Percentiles rank a stretch among this genome's conserved stretches.
Conservation (phyloP, 306 rosid species). For the Morella rubra region DNA sequence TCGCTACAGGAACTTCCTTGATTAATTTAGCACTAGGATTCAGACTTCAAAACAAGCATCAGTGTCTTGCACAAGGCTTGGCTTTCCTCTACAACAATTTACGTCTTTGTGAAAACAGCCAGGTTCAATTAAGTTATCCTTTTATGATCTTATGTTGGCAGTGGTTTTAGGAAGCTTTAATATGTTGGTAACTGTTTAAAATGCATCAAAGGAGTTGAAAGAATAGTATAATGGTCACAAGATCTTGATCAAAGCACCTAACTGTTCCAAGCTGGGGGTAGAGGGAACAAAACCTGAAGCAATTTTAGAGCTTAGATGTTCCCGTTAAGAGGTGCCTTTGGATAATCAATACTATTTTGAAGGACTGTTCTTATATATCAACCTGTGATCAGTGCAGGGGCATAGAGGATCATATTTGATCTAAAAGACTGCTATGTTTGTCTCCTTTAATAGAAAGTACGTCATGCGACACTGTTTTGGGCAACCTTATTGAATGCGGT, state of each 20-base stretch:
- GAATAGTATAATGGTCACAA: background rate
- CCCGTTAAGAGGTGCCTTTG: background rate
- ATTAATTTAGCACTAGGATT: slow-evolving; percentile 82
- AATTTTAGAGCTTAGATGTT: background rate
- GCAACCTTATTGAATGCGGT: no score
- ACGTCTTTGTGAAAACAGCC: slow-evolving; percentile 66
- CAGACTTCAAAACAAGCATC: slow-evolving; percentile 90
- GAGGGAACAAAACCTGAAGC: background rate
- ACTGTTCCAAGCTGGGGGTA: background rate
- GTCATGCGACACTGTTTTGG: background rate
- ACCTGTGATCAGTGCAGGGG: background rate
- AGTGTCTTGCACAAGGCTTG: slow-evolving; percentile 80
- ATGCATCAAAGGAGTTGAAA: background rate
- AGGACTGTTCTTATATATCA: background rate
- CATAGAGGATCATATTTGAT: background rate
- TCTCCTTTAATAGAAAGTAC: background rate
- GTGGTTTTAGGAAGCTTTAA: background rate
- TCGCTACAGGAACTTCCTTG: slow-evolving; percentile 65
- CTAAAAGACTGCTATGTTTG: background rate
- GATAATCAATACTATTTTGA: background rate
- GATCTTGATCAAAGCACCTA: background rate
- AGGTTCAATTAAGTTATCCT: slow-evolving; percentile 47
- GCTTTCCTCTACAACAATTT: slow-evolving; percentile 78
- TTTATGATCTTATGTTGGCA: slow-evolving; percentile 1
- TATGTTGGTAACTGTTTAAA: background rate